phyloP scores from a whole-genome alignment of 1,139 yeast genomes.

The Nakaseomyces delphensis region DNA sequence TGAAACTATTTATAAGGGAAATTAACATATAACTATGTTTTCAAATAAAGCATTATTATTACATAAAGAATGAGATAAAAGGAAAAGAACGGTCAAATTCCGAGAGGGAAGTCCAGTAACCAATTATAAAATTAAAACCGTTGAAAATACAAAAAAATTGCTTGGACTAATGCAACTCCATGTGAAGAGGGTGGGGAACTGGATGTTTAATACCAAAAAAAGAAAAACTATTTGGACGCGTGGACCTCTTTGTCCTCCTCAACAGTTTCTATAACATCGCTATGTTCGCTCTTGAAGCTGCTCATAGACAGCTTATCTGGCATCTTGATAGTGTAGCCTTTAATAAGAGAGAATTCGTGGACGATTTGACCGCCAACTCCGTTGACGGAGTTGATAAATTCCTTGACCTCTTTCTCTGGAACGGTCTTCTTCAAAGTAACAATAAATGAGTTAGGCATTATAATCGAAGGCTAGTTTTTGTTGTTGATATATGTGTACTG shows the following conservation, averaged over 20 bases:
- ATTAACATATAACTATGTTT: no score
- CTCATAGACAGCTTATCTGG: conserved; percentile 20
- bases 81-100: no score
- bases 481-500: background rate
- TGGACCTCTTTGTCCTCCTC: conserved; percentile 26
- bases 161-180: no score
- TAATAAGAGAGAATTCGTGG: conserved; percentile 56
- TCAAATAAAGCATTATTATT: no score
- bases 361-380: conserved; percentile 55
- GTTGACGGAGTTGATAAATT: conserved; percentile 22
- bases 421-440: conserved; percentile 25
- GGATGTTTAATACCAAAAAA: background rate
- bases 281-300: conserved; percentile 18
- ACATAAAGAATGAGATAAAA: no score
- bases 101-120: no score
- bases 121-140: no score
- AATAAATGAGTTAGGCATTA: conserved; percentile 21
- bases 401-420: conserved; percentile 18
- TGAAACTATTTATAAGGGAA: no score
- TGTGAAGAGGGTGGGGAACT: background rate
- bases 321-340: conserved; percentile 43
- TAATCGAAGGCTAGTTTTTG: no score
- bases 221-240: conserved; percentile 3
- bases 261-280: conserved; percentile 19
- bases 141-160: no score